A percentile compares a stretch with the other conserved stretches of the same genome.
These are phyloP conservation scores for Fusarium falciforme DNA, from an alignment of 2,329 filamentous ascomycete genomes.

Conservation along the genomic window DNA sequence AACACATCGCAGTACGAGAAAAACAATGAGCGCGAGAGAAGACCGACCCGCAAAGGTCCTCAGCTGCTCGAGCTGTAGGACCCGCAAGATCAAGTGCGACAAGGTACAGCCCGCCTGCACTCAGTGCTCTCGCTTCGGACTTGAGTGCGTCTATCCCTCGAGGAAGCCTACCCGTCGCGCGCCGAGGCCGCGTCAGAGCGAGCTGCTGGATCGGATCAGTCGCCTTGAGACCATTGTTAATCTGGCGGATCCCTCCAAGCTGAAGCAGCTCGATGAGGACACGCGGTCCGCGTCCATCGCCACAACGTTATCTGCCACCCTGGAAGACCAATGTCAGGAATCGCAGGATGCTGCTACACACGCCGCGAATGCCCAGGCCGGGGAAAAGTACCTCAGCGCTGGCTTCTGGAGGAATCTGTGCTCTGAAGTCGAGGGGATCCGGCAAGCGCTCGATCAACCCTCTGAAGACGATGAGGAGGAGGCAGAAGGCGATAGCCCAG, in stretches of 20 bases:
- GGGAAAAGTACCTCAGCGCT: conserved; percentile 53
- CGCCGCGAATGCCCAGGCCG: conserved; percentile 34
- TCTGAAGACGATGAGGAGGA: conserved; percentile 54
- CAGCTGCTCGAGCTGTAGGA: conserved; percentile 71
- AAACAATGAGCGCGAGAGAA: conserved; percentile 33
- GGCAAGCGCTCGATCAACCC: conserved; percentile 56
- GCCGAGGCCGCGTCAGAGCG: conserved; percentile 55
- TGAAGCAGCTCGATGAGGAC: conserved; percentile 41
- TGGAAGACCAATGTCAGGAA: conserved; percentile 29
- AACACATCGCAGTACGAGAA: background rate
- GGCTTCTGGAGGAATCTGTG: conserved; percentile 59
- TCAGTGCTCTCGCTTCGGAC: conserved; percentile 60
- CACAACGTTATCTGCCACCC: conserved; percentile 6
- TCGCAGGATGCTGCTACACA: conserved; percentile 22
- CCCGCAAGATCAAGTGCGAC: conserved; percentile 72
- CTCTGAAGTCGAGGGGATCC: conserved; percentile 58
- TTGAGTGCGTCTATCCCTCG: conserved; percentile 61
- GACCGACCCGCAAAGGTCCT: conserved; percentile 50
- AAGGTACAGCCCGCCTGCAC: conserved; percentile 64
- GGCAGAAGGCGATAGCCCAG: conserved; percentile 47
- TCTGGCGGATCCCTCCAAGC: conserved; percentile 51
- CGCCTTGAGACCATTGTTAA: conserved; percentile 60
- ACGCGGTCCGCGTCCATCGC: background rate
- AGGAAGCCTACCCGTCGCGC: conserved; percentile 57
- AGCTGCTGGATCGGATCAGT: conserved; percentile 57